phyloP scores from a whole-genome alignment of 23 red algal genomes.

The Gracilaria domingensis region DNA sequence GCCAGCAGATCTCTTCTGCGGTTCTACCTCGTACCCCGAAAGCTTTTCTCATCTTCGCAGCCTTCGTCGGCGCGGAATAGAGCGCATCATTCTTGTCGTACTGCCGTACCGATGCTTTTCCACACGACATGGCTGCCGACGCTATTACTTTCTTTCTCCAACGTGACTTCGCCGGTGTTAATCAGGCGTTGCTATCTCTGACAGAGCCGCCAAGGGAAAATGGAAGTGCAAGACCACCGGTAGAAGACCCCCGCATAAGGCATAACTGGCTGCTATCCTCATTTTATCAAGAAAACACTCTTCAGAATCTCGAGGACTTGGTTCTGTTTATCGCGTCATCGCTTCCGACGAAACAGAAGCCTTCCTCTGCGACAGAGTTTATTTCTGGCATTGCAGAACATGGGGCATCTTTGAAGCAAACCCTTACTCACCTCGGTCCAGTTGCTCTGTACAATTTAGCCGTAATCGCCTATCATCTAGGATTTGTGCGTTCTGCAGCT shows the following conservation, averaged over 20 bases:
- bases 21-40: no score
- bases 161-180: constrained; percentile 33
- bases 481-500: constrained; percentile 31
- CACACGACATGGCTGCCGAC: constrained; percentile 52
- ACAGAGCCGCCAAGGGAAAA: not conserved
- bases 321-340: constrained; percentile 35
- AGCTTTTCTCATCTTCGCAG: not conserved
- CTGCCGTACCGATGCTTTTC: constrained; percentile 33
- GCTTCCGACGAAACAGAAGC: constrained; percentile 21
- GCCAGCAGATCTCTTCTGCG: not conserved
- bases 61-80: not conserved
- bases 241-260: constrained; percentile 56
- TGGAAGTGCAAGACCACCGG: not conserved
- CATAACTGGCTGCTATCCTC: constrained; percentile 44
- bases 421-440: constrained; percentile 35
- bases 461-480: constrained; percentile 57
- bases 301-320: constrained; percentile 28
- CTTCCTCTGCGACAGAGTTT: constrained; percentile 28
- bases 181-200: constrained; percentile 34
- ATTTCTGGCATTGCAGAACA: constrained; percentile 16
- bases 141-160: constrained; percentile 51
- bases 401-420: constrained; percentile 18
- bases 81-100: not conserved
- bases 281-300: constrained; percentile 24
- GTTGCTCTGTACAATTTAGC: constrained; percentile 66